Evolutionary conservation across 1,284 basidiomycete species (phyloP).

Genomic region (Rhodotorula sp.): DNA sequence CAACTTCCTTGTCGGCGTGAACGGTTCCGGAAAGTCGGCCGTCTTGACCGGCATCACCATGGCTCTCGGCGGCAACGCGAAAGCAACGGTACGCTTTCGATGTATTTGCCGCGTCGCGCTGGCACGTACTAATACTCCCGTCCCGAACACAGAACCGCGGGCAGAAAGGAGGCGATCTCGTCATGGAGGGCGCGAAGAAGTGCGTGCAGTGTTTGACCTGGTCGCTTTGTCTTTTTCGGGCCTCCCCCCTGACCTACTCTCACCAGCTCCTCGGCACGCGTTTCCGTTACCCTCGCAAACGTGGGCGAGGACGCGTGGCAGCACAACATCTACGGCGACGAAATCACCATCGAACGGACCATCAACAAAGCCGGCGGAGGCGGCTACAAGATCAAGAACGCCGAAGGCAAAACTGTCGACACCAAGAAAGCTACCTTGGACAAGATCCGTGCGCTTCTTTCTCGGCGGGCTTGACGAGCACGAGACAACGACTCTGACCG

Average conservation of each 20-base stretch:
- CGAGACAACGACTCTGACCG: neutral
- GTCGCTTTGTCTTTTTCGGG: neutral
- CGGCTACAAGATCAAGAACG: slow-evolving; percentile 80
- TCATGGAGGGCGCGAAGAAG: slow-evolving; percentile 32
- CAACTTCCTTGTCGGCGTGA: slow-evolving; percentile 92
- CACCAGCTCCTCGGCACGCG: slow-evolving; percentile 13
- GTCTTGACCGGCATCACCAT: slow-evolving; percentile 90
- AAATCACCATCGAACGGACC: slow-evolving; percentile 78
- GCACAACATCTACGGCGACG: slow-evolving; percentile 75
- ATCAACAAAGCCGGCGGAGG: slow-evolving; percentile 70
- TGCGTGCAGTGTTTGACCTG: neutral
- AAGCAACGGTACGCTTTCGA: slow-evolving; percentile 65
- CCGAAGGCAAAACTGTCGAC: slow-evolving; percentile 63
- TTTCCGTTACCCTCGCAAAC: slow-evolving; percentile 74
- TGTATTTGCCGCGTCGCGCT: neutral
- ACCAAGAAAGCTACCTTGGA: slow-evolving; percentile 82
- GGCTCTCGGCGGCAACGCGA: slow-evolving; percentile 89
- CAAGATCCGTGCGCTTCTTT: slow-evolving; percentile 60
- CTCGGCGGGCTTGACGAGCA: neutral
- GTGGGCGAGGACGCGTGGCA: slow-evolving; percentile 84
- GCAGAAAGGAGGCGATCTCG: slow-evolving; percentile 36
- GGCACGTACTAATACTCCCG: neutral
- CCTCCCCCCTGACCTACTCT: neutral
- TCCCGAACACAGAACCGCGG: slow-evolving; percentile 40
- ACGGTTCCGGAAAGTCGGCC: slow-evolving; percentile 85